Evolutionary conservation across 768 basidiomycete genomes (phyloP).

Genomic region (Asterophora parasitica): DNA sequence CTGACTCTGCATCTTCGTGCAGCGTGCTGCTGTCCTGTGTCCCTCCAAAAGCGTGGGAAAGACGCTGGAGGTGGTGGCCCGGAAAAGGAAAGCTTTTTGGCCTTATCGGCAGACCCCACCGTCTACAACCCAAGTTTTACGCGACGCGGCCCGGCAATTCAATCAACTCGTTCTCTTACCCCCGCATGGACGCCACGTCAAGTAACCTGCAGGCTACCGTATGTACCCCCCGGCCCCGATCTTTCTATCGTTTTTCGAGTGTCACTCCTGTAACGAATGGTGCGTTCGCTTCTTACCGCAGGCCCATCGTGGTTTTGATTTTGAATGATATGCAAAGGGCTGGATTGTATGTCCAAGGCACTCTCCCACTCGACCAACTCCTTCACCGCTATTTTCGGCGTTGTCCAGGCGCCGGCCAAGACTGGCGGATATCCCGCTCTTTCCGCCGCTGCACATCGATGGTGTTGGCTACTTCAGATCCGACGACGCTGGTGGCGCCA

Average conservation of each 20-base stretch:
- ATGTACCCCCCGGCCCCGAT: neutral
- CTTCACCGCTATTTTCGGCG: constrained; percentile 42
- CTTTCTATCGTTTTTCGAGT: no score
- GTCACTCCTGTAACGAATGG: no score
- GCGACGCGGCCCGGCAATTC: neutral
- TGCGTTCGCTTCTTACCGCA: no score
- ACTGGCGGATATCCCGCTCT: constrained; percentile 49
- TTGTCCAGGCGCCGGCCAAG: constrained; percentile 41
- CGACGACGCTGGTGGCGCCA: constrained; percentile 41
- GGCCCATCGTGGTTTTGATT: no score
- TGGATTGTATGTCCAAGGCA: constrained; percentile 44
- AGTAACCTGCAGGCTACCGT: neutral
- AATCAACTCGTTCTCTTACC: no score
- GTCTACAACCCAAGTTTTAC: neutral
- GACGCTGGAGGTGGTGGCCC: no score
- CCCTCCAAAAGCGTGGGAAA: no score
- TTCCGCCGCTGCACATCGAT: constrained; percentile 48
- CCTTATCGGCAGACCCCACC: neutral
- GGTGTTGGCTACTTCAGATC: constrained; percentile 51
- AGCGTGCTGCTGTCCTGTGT: no score
- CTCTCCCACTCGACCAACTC: constrained; percentile 55
- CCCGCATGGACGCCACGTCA: no score
- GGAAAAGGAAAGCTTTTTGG: no score
- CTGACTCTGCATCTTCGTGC: no score
- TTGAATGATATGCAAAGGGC: no score